phyloP scores from a whole-genome alignment of 164 flowering plant genomes.

The Sedum album region DNA sequence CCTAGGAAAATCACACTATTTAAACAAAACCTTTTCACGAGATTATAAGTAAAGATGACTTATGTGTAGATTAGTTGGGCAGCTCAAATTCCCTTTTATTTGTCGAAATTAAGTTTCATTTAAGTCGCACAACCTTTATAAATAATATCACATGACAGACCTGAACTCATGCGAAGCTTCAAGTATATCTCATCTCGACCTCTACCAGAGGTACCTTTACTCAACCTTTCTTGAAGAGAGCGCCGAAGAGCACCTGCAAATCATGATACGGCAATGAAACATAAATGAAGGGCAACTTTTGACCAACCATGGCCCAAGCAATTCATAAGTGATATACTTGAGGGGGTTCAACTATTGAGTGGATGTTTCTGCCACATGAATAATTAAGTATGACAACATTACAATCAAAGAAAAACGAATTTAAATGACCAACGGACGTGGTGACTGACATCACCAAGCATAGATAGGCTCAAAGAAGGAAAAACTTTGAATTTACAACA shows the following conservation, averaged over 20 bases:
- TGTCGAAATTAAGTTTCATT: no score
- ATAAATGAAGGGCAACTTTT: not conserved
- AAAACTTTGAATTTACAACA: not conserved
- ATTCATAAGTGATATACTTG: not conserved
- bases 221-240: constrained; percentile 66
- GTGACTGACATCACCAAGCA: not conserved
- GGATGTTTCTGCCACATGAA: not conserved
- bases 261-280: not conserved
- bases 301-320: not conserved
- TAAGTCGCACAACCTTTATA: no score
- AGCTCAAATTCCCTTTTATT: no score
- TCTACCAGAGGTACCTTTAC: constrained; percentile 49
- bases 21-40: not conserved
- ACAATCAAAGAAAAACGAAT: not conserved
- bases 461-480: not conserved
- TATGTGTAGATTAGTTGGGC: not conserved
- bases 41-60: not conserved
- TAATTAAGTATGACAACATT: not conserved
- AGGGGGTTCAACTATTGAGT: not conserved
- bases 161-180: constrained; percentile 70
- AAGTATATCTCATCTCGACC: constrained; percentile 59
- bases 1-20: not conserved
- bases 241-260: constrained; percentile 62
- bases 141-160: constrained; percentile 10
- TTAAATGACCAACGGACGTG: not conserved